Base-by-base conservation (phyloP, 345 rosid genomes). In the Bruguiera parviflora region DNA sequence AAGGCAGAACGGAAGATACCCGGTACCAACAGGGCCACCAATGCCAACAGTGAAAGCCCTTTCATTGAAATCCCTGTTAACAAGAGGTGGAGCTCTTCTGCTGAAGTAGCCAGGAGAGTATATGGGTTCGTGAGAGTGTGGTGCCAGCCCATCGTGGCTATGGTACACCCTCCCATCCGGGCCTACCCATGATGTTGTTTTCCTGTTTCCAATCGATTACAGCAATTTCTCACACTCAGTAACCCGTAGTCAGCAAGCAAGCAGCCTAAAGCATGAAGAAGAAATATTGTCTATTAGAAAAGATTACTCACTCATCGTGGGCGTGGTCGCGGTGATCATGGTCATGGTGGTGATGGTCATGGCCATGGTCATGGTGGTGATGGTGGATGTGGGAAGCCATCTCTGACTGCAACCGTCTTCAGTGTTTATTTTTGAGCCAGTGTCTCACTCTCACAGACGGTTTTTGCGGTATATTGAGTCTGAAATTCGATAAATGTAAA, bases 121-220 rank as follows among this genome's bases (percentile, higher is more conserved):
- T 19, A 94, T 94, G 59, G 99, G 97, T 82, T 92, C 99, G 61
- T 94, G 99, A 11, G 99, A 92, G 74, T 91, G 97, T 6, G 96
- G 93, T n/a, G 97, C 98, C 18, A 91, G 85, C 57, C 98, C 98
- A 75, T 94, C 98, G 74, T 95, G 99, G 85, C 96, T 92, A 73
- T 92, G 99, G 76, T 83, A 90, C 63, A 87, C 85, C 77, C 57
- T 92, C 53, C 97, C 97, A 64, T 92, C 97, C 8, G 81, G 61
- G 7, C 92, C 97, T 18, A 87, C 86, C 95, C 87, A 88, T 58
- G 97, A 81, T 8, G 66, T 47, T 19, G 83, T 56, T 25, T 73
- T 67, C 61, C 88, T 86, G 80, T 33, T 60, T 37, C 70, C 47
- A 53, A 43, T 43, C n/a, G 25, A 52, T 66, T 21, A 63, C 51